Base-by-base conservation (phyloP, 352 stramenopile genomes). In the Pythium rhizo-oryzae region DNA sequence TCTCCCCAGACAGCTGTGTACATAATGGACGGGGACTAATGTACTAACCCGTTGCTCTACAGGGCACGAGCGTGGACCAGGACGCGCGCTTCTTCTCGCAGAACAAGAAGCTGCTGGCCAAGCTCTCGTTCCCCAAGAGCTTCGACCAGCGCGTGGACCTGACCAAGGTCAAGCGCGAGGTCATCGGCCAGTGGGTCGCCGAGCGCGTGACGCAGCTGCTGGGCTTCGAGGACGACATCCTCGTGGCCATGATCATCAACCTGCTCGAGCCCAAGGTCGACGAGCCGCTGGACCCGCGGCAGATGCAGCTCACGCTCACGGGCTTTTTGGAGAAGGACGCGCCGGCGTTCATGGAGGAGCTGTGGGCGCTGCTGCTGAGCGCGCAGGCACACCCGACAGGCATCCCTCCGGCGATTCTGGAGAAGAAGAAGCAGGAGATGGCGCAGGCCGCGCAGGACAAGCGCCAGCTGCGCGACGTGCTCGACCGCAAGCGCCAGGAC, bases 221-320 rank as follows among this genome's bases (percentile, higher is more conserved):
- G 59, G 89, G 90, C 59, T 97, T 97, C 52, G 91, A 98, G 62
- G 92, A 98, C 72, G 92, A 98, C 62, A 97, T 98, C 59, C 85
- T 98, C 16, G 80, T 96, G 41, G 82, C 88, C 30, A 83, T 94
- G 69, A 79, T 88, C 37, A 86, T 91, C 55, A 96, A 96, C 70
- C 68, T 96, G 35, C 75, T 96, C n/a, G 85, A 96, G 70, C 79
- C 85, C 2, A 84, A 87, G 51, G 85, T 89, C 55, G 78, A 88
- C 69, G 85, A 91, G 70, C 67, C 59, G 11, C 69, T 94, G 44
- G 87, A 98, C 61, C 91, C 93, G 25, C 87, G 90, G 23, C 76
- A 95, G 63, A 71, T 98, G 65, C 93, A 98, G 74, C 55, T 98
- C 60, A 82, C 90, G 41, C 72, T 97, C 59, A 97, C 90, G 43